Base-by-base conservation (phyloP, 495 filamentous ascomycete species). In the Neurospora sp. region DNA sequence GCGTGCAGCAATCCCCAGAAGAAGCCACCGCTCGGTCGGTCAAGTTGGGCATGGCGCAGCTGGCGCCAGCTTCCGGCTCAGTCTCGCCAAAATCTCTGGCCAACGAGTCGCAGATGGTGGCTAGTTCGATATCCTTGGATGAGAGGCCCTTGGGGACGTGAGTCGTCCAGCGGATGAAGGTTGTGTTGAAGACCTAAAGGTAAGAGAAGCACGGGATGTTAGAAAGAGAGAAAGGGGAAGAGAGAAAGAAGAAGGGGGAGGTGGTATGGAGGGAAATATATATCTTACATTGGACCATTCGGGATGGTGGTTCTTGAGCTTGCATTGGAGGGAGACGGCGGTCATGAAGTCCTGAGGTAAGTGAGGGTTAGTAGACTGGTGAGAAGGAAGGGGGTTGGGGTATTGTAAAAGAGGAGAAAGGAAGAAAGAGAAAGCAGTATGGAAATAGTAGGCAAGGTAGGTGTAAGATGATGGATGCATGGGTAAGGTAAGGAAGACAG, bases 111-210 rank as follows among this genome's bases (percentile, higher is more conserved):
- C 92, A 94, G 73, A 88, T 85, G 48, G 79, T 80, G 1, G 92
- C 92, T 81, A 94, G 85, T 18, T 84, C 78, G 44, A 91, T 79
- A 76, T 94, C 92, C 74, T 90, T 90, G 35, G 81, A 73, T 0
- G 90, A 90, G n/a, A 94, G 84, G n/a, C 92, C 91, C 27, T 85
- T 83, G 10, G 90, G 91, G 61, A 84, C 84, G 81, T 94, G 91
- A 20, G 92, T 94, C 12, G 91, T 94, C 92, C 91, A 94, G 48
- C 88, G 84, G 71, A 91, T 88, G 75, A 85, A 85, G 18, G 85
- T 85, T 38, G 82, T 87, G 74, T 90, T 90, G 79, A 88, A 91
- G 8, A 87, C 84, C 88, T 90, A 71, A 39, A 35, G 3, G 22
- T 37, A 37, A 37, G 35, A 37, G 35, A 42, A 42, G 14, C 14